Evolutionary conservation across 192 early-diverging fungal species (phyloP).

Genomic region (Coemansia sp.): DNA sequence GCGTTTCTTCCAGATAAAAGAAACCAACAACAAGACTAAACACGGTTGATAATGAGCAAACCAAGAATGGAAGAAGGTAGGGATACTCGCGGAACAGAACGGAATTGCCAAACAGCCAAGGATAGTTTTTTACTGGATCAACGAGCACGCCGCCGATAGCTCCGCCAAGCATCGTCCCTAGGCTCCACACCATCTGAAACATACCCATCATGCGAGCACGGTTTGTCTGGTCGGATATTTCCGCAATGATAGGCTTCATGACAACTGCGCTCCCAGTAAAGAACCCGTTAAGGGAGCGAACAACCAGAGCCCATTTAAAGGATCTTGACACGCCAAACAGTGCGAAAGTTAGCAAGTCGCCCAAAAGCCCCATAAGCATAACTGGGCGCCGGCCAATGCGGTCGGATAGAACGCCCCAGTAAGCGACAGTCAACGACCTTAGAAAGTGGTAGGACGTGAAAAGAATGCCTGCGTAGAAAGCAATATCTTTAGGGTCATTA

Average conservation of each 20-base stretch:
- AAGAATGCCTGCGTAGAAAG: conserved; percentile 60
- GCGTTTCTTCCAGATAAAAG: no score
- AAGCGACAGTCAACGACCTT: conserved; percentile 46
- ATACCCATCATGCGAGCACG: no score
- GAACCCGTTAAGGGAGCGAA: conserved; percentile 61
- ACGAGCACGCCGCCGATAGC: no score
- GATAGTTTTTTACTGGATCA: no score
- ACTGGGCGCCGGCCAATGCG: no score
- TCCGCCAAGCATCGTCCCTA: no score
- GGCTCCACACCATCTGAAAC: no score
- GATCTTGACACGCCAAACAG: conserved; percentile 66
- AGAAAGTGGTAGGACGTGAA: conserved; percentile 44
- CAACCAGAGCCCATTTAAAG: conserved; percentile 42
- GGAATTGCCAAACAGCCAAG: no score
- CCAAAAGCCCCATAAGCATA: conserved; percentile 64
- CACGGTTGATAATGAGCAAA: conserved; percentile 15
- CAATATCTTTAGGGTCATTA: conserved; percentile 66
- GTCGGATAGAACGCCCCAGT: conserved; percentile 57
- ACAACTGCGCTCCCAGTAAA: conserved; percentile 72
- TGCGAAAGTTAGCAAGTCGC: conserved; percentile 61
- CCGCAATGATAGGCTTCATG: conserved; percentile 74
- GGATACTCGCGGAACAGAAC: no score
- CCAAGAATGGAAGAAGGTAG: conserved; percentile 25
- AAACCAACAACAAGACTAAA: no score
- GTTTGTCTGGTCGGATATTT: conserved; percentile 84